A percentile compares a stretch with the other conserved stretches of the same genome.
These are phyloP conservation scores for Blastomyces parvus DNA, from an alignment of 2,329 filamentous ascomycete species.

Conservation along the genomic window DNA sequence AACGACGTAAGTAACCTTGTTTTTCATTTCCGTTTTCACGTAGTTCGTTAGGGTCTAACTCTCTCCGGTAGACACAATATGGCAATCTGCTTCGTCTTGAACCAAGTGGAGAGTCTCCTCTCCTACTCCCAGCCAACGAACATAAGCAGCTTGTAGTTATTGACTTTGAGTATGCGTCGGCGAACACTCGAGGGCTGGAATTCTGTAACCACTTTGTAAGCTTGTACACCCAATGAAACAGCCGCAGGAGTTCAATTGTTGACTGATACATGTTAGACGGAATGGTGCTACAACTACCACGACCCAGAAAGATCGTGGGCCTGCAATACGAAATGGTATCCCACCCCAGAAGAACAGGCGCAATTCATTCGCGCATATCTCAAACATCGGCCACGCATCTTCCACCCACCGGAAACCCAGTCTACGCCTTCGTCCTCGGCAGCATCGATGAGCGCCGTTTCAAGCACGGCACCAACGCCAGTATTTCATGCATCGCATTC, in stretches of 20 bases:
- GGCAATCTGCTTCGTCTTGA: conserved; percentile 85
- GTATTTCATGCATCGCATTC: conserved; percentile 23
- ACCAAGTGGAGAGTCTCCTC: conserved; percentile 62
- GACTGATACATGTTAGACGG: conserved; percentile 43
- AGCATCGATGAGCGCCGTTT: conserved; percentile 39
- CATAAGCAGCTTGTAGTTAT: conserved; percentile 97
- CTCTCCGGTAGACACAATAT: conserved; percentile 69
- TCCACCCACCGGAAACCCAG: conserved; percentile 19
- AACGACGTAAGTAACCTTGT: conserved; percentile 64
- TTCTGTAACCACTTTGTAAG: conserved; percentile 92
- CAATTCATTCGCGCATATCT: conserved; percentile 83
- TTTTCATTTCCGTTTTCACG: neutral
- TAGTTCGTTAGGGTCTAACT: conserved; percentile 13
- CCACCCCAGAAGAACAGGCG: conserved; percentile 67
- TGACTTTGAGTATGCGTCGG: conserved; percentile 93
- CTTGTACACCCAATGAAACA: conserved; percentile 5
- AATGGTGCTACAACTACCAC: conserved; percentile 98
- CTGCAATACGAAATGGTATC: conserved; percentile 63
- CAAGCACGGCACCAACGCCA: conserved; percentile 10
- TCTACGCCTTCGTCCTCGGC: conserved; percentile 39
- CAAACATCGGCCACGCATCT: conserved; percentile 58
- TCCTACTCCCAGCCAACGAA: conserved; percentile 79
- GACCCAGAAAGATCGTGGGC: conserved; percentile 54
- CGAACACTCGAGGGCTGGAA: conserved; percentile 76
- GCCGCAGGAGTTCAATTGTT: neutral